Evolutionary conservation across 1,284 basidiomycete species (phyloP).

Genomic region (Wallemia ichthyophaga): DNA sequence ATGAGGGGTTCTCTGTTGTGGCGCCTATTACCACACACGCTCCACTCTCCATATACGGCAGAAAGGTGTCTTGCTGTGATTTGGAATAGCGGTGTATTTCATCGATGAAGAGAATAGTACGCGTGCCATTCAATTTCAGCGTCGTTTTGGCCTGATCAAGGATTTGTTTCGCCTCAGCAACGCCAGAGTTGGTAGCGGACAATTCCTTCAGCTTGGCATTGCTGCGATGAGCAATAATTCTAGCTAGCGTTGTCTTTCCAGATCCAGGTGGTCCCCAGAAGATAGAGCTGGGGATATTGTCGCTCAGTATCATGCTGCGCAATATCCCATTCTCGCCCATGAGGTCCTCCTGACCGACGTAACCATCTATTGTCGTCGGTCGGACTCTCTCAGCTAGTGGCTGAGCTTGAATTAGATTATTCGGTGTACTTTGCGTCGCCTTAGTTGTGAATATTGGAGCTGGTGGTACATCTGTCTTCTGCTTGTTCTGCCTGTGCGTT

Average conservation of each 20-base stretch:
- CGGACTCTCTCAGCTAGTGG: conserved; percentile 36
- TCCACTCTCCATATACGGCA: conserved; percentile 37
- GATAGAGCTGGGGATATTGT: conserved; percentile 11
- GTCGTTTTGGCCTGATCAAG: conserved; percentile 50
- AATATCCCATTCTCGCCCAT: conserved; percentile 26
- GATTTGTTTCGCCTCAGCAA: conserved; percentile 34
- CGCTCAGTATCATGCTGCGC: conserved; percentile 21
- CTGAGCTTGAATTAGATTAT: conserved; percentile 10
- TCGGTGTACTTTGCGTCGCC: not conserved
- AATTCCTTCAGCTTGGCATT: conserved; percentile 38
- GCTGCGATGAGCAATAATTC: conserved; percentile 30
- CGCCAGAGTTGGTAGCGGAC: conserved; percentile 27
- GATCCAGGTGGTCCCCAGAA: conserved; percentile 43
- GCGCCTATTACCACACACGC: conserved; percentile 55
- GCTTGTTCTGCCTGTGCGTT: too few species aligned
- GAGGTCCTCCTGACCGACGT: conserved; percentile 35
- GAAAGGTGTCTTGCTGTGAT: conserved; percentile 32
- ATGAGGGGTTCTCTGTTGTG: conserved; percentile 76
- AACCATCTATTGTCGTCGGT: conserved; percentile 28
- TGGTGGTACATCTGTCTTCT: not conserved
- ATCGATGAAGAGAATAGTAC: conserved; percentile 47
- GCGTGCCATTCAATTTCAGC: conserved; percentile 34
- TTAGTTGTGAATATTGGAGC: not conserved
- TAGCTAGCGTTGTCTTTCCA: conserved; percentile 48
- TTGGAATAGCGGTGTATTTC: conserved; percentile 72